phyloP scores from a whole-genome alignment of 345 rosid genomes.

The Cardiospermum halicacabum region DNA sequence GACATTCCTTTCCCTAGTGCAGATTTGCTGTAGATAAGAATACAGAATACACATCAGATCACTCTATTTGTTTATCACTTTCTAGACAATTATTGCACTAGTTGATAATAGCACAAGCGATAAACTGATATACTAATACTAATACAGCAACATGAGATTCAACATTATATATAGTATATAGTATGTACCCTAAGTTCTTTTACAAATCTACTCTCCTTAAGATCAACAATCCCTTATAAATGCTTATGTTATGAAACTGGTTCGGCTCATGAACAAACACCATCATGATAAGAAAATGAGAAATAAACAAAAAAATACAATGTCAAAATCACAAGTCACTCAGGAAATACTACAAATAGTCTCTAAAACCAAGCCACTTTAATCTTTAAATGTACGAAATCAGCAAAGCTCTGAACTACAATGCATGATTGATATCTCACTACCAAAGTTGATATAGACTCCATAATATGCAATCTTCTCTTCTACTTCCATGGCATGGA shows the following conservation, averaged over 20 bases:
- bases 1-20: slow-evolving; percentile 65
- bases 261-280: not conserved
- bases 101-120: not conserved
- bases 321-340: not conserved
- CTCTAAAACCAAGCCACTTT: not conserved
- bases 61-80: not conserved
- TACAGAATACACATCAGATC: slow-evolving; percentile 4
- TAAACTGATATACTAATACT: not conserved
- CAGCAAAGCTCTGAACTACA: not conserved
- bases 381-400: not conserved
- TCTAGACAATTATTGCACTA: not conserved
- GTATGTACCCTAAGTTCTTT: not conserved
- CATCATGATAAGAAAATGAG: not conserved
- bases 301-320: not conserved
- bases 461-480: not conserved
- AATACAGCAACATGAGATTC: not conserved
- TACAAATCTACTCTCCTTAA: not conserved
- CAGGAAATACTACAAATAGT: not conserved
- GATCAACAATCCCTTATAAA: not conserved
- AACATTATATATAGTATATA: not conserved
- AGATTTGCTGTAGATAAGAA: slow-evolving; percentile 56
- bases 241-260: not conserved
- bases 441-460: not conserved
- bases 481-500: not conserved
- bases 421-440: not conserved